Conservation (phyloP, 805 yeast genomes). For the Suhomyces vadensis region DNA sequence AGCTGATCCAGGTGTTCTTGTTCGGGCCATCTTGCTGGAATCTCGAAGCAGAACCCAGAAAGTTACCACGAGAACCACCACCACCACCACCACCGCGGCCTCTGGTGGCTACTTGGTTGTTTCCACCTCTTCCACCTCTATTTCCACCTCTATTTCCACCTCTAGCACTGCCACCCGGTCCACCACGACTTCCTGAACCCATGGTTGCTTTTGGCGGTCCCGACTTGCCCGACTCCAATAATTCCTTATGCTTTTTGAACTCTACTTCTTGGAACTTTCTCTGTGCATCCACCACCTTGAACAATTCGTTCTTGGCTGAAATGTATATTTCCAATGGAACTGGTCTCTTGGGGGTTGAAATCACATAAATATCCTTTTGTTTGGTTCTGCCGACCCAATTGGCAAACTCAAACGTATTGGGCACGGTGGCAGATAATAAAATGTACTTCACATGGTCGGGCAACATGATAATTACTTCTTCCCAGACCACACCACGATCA, state of each 20-base stretch:
- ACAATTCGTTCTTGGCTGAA: constrained; percentile 76
- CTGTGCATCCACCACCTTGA: constrained; percentile 71
- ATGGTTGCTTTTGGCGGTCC: constrained; percentile 38
- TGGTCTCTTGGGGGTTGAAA: constrained; percentile 94
- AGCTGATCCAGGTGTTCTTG: constrained; percentile 72
- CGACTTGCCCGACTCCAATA: constrained; percentile 44
- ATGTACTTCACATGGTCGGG: constrained; percentile 96
- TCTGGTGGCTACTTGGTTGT: constrained; percentile 25
- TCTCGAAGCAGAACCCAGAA: constrained; percentile 31
- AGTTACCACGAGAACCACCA: constrained; percentile 22
- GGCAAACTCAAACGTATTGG: constrained; percentile 97
- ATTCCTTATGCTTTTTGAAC: constrained; percentile 59
- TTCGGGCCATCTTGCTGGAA: constrained; percentile 64
- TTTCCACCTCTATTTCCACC: constrained; percentile 40
- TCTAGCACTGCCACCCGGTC: constrained; percentile 46
- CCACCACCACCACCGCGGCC: constrained; percentile 24
- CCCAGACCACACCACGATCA: constrained; percentile 99
- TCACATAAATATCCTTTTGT: constrained; percentile 92
- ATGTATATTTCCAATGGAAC: constrained; percentile 87
- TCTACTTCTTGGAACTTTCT: constrained; percentile 68
- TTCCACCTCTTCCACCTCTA: constrained; percentile 21
- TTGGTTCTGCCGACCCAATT: constrained; percentile 98
- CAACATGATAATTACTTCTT: constrained; percentile 95
- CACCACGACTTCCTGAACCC: constrained; percentile 44
- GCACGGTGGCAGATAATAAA: constrained; percentile 92